Evolutionary conservation across 2,329 filamentous ascomycete genomes (phyloP), one percentile per base, ranked within the genome.

Genomic region (Verticillium isaacii): DNA sequence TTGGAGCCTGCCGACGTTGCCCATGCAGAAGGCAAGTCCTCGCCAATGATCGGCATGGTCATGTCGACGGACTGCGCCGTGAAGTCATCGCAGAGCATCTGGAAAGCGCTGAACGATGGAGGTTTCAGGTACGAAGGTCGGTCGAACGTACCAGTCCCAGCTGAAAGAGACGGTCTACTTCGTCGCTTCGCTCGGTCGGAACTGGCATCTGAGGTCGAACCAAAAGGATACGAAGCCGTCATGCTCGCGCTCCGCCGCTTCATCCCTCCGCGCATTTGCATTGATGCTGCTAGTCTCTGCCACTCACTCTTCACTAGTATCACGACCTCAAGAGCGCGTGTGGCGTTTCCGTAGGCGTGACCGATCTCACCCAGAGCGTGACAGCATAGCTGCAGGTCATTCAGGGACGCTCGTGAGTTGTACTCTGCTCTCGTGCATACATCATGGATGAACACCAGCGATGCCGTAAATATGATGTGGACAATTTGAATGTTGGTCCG

Each of bases 311-410:
- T 63, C 1, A 67, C 63, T 3, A 65, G 58, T 11, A 66, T 65
- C 14, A 67, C 56, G 19, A 67, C 64, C 45, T 67, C 66, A 4
- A 67, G 36, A 1, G 66, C 64, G 36, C 65, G 9, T 1, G 62
- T 65, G 25, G 65, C 66, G 32, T 66, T 67, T 3, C 64, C 64
- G 37, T 60, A 67, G 29, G 60, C 61, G 15, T 60, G 61, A 1
- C 66, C 64, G 45, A 67, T 62, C 32, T 68, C 66, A 4, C 69
- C 69, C 0, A 71, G 59, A 1, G 69, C 69, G 36, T 68, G 61
- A 45, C 68, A 68, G 62, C 69, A 71, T 1, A 66, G 57, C 52
- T 64, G 68, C 5, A 70, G 62, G 37, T 70, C 60, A 2, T 54
- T 60, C 12, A 57, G 39, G 2, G 58, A 58, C 45, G 58, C 29